Conservation (phyloP, 352 stramenopile genomes). For the Globisporangium parvum region DNA sequence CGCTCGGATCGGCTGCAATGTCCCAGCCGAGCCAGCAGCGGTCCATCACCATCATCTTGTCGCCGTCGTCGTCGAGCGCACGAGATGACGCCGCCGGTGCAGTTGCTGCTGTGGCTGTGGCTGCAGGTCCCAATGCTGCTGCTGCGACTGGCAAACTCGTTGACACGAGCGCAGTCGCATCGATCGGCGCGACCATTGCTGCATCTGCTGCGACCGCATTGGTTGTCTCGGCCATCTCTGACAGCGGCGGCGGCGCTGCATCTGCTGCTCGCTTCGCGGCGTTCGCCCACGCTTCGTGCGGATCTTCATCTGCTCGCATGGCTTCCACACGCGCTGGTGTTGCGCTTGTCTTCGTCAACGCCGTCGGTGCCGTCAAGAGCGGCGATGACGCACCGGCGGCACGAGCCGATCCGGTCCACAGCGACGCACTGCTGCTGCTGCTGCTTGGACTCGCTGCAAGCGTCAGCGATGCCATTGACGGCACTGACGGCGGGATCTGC, state of each 20-base stretch:
- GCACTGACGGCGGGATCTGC: not conserved
- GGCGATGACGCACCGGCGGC: not conserved
- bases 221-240: not conserved
- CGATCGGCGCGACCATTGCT: too few species aligned
- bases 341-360: not conserved
- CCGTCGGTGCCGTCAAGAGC: not conserved
- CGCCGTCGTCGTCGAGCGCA: not conserved
- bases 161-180: too few species aligned
- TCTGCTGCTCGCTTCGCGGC: not conserved
- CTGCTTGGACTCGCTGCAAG: not conserved
- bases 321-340: not conserved
- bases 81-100: not conserved
- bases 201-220: too few species aligned
- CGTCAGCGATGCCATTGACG: not conserved
- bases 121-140: not conserved
- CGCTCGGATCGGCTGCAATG: too few species aligned
- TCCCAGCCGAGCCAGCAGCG: not conserved
- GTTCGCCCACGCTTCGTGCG: constrained; percentile 1
- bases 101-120: too few species aligned
- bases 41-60: not conserved
- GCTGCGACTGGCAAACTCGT: too few species aligned
- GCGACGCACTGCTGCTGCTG: not conserved
- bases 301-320: not conserved
- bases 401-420: not conserved
- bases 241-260: too few species aligned